Conservation (phyloP, 495 filamentous ascomycete genomes). For the Trichoderma asperelloides region DNA sequence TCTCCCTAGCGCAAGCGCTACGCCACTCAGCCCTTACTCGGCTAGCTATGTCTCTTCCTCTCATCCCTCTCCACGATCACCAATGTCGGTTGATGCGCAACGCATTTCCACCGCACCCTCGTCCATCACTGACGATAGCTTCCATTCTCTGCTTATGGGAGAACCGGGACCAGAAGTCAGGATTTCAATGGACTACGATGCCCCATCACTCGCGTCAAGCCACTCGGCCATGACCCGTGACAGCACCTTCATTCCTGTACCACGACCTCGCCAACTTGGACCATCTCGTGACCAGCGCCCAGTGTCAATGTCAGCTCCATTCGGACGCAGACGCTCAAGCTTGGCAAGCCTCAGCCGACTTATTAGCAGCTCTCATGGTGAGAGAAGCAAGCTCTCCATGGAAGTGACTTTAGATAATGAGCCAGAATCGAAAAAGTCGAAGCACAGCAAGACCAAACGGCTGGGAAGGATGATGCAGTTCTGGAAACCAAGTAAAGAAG, state of each 20-base stretch:
- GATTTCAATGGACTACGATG: constrained; percentile 66
- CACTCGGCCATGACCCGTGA: constrained; percentile 77
- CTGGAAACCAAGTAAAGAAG: constrained; percentile 52
- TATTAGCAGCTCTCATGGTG: constrained; percentile 66
- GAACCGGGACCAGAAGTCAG: constrained; percentile 58
- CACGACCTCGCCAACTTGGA: not conserved
- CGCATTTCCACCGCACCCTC: constrained; percentile 64
- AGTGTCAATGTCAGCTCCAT: constrained; percentile 57
- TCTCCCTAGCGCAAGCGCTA: constrained; percentile 33
- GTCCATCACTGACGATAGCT: constrained; percentile 57
- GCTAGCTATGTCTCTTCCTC: constrained; percentile 41
- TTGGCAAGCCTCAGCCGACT: constrained; percentile 78
- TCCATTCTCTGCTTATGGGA: constrained; percentile 51
- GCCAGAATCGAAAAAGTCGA: constrained; percentile 27
- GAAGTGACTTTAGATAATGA: constrained; percentile 50
- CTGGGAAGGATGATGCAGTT: constrained; percentile 78
- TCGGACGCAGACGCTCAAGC: constrained; percentile 70
- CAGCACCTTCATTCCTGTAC: constrained; percentile 42
- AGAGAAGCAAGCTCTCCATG: constrained; percentile 73
- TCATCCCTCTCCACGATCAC: constrained; percentile 48
- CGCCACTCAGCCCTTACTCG: constrained; percentile 45
- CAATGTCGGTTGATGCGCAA: constrained; percentile 57
- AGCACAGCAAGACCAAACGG: constrained; percentile 61
- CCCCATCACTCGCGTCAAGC: constrained; percentile 79
- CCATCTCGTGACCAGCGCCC: constrained; percentile 32